Conservation (phyloP, 352 stramenopile species). For the Globisporangium irregulare region DNA sequence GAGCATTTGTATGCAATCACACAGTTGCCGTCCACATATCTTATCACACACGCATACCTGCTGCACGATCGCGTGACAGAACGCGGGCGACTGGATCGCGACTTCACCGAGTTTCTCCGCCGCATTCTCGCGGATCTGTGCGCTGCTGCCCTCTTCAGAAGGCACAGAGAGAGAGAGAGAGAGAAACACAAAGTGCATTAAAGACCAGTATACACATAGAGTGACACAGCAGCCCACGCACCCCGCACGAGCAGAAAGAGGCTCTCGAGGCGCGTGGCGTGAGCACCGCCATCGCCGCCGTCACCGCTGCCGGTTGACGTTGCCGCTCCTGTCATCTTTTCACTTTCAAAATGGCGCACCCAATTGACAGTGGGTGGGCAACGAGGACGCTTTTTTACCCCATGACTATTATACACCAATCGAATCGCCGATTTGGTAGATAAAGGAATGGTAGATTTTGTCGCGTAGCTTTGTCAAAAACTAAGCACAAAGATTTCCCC, state of each 20-base stretch:
- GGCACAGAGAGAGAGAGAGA: too few relatives aligned
- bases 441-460: too few relatives aligned
- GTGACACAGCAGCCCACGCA: constrained; percentile 28
- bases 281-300: constrained; percentile 17
- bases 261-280: constrained; percentile 70
- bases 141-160: constrained; percentile 58
- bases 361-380: background rate
- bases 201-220: background rate
- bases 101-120: constrained; percentile 70
- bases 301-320: background rate
- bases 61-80: constrained; percentile 52
- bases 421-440: too few relatives aligned
- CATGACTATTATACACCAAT: too few relatives aligned
- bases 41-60: constrained; percentile 21
- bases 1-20: background rate
- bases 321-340: background rate
- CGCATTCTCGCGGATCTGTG: constrained; percentile 65
- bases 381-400: too few relatives aligned
- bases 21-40: background rate
- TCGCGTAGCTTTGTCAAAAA: too few relatives aligned
- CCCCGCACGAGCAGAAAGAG: constrained; percentile 74
- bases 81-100: constrained; percentile 39
- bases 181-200: background rate
- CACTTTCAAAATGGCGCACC: too few relatives aligned
- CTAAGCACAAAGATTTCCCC: too few relatives aligned